phyloP scores from a whole-genome alignment of 129 eudicot genomes.

The Pulicaria dysenterica region DNA sequence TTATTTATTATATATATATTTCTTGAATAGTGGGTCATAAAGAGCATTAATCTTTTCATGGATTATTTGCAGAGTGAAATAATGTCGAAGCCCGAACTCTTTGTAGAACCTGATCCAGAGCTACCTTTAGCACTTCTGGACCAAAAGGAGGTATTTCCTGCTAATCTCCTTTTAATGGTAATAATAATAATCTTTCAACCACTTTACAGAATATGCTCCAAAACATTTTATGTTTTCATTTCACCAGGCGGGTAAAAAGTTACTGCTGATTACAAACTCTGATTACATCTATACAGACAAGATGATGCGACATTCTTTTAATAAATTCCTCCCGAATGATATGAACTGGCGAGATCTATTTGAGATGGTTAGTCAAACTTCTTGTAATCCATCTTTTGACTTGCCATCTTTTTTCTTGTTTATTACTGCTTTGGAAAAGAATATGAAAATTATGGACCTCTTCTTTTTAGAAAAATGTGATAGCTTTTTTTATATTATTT shows the following conservation, averaged over 20 bases:
- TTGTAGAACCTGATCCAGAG: constrained; percentile 99
- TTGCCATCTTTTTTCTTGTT: background rate
- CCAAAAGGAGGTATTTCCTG: constrained; percentile 81
- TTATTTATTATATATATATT: constrained; percentile 4
- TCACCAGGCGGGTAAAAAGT: constrained; percentile 89
- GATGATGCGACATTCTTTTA: constrained; percentile 97
- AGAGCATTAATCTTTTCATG: constrained; percentile 25
- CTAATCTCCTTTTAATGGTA: constrained; percentile 5
- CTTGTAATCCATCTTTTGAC: background rate
- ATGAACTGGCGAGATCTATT: constrained; percentile 95
- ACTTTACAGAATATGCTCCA: background rate
- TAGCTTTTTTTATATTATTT: background rate
- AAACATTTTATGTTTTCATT: constrained; percentile 16
- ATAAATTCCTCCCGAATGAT: constrained; percentile 89
- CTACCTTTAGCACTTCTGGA: constrained; percentile 94
- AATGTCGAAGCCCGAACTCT: constrained; percentile 95
- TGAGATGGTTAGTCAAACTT: constrained; percentile 72
- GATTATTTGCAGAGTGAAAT: constrained; percentile 73
- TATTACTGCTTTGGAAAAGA: background rate
- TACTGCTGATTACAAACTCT: constrained; percentile 91
- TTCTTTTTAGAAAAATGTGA: too few relatives aligned
- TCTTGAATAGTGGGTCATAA: constrained; percentile 27
- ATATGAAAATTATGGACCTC: too few relatives aligned
- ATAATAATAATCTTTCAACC: background rate
- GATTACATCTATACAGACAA: constrained; percentile 93